A percentile compares a stretch with the other conserved stretches of the same genome.
Conservation (phyloP, 2,329 filamentous ascomycete genomes). For the Magnaporthiopsis rhizophila region DNA sequence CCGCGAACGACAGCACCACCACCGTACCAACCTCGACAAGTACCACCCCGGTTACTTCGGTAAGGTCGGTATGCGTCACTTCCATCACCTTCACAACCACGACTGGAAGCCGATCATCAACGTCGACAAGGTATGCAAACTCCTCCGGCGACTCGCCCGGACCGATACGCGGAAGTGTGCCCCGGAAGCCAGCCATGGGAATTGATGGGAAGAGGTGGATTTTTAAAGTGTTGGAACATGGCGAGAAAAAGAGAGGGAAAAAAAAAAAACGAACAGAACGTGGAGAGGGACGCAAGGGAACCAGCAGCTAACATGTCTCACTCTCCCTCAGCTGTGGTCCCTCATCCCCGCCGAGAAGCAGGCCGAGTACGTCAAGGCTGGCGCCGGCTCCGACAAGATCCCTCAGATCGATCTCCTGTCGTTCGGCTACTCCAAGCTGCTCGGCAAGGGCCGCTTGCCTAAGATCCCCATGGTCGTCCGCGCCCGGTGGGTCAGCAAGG, state of each 20-base stretch:
- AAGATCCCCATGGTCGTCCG: slow-evolving; percentile 89
- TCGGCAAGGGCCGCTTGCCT: slow-evolving; percentile 95
- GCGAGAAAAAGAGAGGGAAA: too few relatives aligned
- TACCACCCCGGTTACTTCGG: slow-evolving; percentile 99
- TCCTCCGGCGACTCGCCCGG: not conserved
- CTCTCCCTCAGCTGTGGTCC: slow-evolving; percentile 68
- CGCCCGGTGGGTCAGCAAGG: slow-evolving; percentile 88
- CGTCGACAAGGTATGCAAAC: slow-evolving; percentile 76
- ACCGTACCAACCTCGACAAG: slow-evolving; percentile 77
- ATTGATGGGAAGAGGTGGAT: not conserved
- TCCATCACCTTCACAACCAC: slow-evolving; percentile 93
- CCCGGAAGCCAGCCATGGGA: not conserved
- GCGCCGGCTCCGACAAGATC: slow-evolving; percentile 78
- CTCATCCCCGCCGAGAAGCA: slow-evolving; percentile 90
- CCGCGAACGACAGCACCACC: slow-evolving; percentile 61
- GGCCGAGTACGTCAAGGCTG: slow-evolving; percentile 72
- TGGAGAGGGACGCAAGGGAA: not conserved
- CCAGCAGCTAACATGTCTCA: not conserved
- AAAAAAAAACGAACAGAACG: too few relatives aligned
- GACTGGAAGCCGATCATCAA: slow-evolving; percentile 99
- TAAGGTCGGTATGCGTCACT: slow-evolving; percentile 92
- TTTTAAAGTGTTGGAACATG: too few relatives aligned
- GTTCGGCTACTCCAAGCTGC: slow-evolving; percentile 96
- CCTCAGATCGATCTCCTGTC: slow-evolving; percentile 96
- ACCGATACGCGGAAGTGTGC: not conserved